Evolutionary conservation across 305 asterid species (phyloP), one percentile per base, ranked within the genome.

Genomic region (Ajuga reptans): DNA sequence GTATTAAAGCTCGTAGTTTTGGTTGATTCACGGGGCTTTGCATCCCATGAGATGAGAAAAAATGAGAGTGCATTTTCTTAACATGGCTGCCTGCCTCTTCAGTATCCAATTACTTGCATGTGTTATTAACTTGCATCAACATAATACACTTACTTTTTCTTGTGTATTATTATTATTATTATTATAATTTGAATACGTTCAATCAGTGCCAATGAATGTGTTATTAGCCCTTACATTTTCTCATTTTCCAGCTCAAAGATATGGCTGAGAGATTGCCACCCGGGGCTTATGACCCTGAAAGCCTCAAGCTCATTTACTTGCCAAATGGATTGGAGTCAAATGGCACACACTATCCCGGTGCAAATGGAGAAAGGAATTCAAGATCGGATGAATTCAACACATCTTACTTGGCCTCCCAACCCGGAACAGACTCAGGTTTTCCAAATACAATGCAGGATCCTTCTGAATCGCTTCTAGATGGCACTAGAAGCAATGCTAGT

Each of bases 231-330:
- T 24, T 39, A 34, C 33, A n/a, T 73, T 60, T 61, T 52, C 67
- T 69, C 21, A 68, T 43, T 6, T 74, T 66, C 68, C 90, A 93
- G 99, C 90, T 93, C 59, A 93, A 91, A 81, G 96, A 93, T 74
- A 87, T 93, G 96, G 97, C 99, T 0, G 96, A 87, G 82, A 85
- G 87, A 71, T 78, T 93, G 80, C 97, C 97, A 34, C 93, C 96
- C 9, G 96, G 99, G 55, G 84, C 87, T 21, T 89, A 87, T 45
- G 96, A 89, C 55, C 71, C 89, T 9, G 95, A 89, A 36, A 87
- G 80, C 78, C 86, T 89, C 73, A 91, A 80, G 79, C 74, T 84
- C 6, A 80, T 84, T 27, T 84, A 80, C 89, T 61, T 83, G 79
- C 88, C 89, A 29, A 90, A 88, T 50, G 95, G 92, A 10, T 69